These are phyloP conservation scores for Arachis monticola DNA, from an alignment of 331 rosid species.

Conservation along the genomic window DNA sequence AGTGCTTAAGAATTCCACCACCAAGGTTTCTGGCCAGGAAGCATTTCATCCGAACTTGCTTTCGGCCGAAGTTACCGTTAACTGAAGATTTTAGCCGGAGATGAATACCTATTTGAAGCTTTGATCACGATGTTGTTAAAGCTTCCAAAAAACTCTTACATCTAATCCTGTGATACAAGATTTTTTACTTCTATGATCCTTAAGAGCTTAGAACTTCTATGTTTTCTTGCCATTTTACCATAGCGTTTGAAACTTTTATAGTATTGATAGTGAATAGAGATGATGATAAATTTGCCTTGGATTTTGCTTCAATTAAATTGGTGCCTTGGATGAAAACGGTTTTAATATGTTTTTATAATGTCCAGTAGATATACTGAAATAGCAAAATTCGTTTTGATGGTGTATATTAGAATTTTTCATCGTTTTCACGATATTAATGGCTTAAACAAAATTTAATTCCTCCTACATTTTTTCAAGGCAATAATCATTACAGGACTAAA, in stretches of 20 bases:
- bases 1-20: constrained; percentile 72
- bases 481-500: too few relatives aligned
- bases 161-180: constrained; percentile 28
- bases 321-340: constrained; percentile 7
- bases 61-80: constrained; percentile 84
- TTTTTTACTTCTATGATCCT: constrained; percentile 36
- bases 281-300: constrained; percentile 33
- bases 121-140: constrained; percentile 30
- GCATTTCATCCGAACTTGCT: constrained; percentile 61
- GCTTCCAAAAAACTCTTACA: constrained; percentile 40
- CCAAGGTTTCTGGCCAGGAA: constrained; percentile 69
- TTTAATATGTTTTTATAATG: constrained; percentile 9
- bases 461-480: too few relatives aligned
- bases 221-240: constrained; percentile 20
- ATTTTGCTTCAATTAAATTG: constrained; percentile 34
- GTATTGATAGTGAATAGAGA: constrained; percentile 29
- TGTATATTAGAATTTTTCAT: too few relatives aligned
- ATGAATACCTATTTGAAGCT: constrained; percentile 22
- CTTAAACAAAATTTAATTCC: too few relatives aligned
- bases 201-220: constrained; percentile 16
- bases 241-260: constrained; percentile 20
- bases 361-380: too few relatives aligned
- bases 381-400: too few relatives aligned
- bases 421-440: too few relatives aligned
- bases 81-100: constrained; percentile 45